Percentiles rank a stretch among this genome's conserved stretches.
phyloP scores from a whole-genome alignment of 495 filamentous ascomycete genomes.

The Lasiosphaeris hirsuta region DNA sequence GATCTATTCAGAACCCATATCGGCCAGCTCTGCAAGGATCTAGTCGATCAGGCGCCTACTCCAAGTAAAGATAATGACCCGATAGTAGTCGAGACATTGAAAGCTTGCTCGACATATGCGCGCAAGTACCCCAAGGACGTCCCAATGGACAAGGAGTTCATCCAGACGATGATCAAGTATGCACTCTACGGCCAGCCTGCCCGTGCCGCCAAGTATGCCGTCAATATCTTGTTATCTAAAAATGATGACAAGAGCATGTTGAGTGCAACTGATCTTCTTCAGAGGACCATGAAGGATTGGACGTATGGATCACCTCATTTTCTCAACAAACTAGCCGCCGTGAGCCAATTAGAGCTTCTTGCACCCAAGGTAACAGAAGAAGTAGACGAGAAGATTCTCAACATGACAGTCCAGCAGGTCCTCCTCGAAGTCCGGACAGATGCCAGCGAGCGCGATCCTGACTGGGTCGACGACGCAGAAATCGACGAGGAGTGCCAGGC shows the following conservation, averaged over 20 bases:
- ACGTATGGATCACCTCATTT: constrained; percentile 71
- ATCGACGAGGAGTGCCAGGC: constrained; percentile 78
- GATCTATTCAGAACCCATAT: constrained; percentile 89
- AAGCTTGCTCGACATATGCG: constrained; percentile 87
- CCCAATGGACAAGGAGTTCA: constrained; percentile 79
- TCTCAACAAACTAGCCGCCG: constrained; percentile 76
- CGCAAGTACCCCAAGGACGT: constrained; percentile 80
- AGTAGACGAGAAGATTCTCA: constrained; percentile 69
- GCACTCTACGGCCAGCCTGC: constrained; percentile 78
- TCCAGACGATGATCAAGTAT: constrained; percentile 73
- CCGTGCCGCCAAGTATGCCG: constrained; percentile 85
- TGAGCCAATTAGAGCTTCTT: constrained; percentile 80
- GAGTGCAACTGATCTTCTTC: constrained; percentile 76
- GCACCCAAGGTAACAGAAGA: constrained; percentile 71
- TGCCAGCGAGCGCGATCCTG: constrained; percentile 46
- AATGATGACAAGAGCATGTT: constrained; percentile 76
- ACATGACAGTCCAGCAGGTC: constrained; percentile 72
- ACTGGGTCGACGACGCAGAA: constrained; percentile 66
- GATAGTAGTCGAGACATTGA: constrained; percentile 78
- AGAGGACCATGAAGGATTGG: constrained; percentile 71
- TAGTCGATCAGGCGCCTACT: constrained; percentile 76
- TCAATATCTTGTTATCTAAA: constrained; percentile 80
- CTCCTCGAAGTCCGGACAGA: constrained; percentile 65
- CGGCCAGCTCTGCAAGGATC: constrained; percentile 81
- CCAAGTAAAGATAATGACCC: constrained; percentile 59